phyloP scores from a whole-genome alignment of 129 eudicot species.

The Lactuca sativa region DNA sequence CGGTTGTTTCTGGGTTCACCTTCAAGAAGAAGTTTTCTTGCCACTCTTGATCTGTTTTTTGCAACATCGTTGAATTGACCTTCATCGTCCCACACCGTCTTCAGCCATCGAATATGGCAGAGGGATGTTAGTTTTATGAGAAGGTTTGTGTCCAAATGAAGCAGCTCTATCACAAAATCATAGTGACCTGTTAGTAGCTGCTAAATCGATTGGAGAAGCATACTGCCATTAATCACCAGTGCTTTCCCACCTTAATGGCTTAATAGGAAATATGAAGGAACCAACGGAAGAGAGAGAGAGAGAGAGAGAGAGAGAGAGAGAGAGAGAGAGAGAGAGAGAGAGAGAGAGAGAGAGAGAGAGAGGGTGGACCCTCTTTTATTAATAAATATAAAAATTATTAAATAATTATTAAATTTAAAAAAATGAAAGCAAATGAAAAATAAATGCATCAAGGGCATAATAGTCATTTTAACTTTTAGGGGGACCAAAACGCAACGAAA shows the following conservation, averaged over 20 bases:
- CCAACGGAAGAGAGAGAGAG: conserved; percentile 31
- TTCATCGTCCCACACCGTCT: conserved; percentile 87
- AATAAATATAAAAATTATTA: too few species aligned
- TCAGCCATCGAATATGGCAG: conserved; percentile 72
- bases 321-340: too few species aligned
- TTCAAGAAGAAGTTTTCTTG: conserved; percentile 54
- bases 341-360: too few species aligned
- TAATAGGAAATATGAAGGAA: conserved; percentile 54
- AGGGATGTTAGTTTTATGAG: conserved; percentile 82
- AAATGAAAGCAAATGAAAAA: too few species aligned
- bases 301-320: too few species aligned
- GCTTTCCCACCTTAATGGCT: conserved; percentile 92
- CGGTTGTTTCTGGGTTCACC: conserved; percentile 50
- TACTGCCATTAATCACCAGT: conserved; percentile 99
- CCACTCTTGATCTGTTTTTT: conserved; percentile 63
- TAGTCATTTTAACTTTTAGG: too few species aligned
- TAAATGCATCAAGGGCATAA: too few species aligned
- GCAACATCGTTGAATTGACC: conserved; percentile 53
- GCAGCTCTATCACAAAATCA: conserved; percentile 74
- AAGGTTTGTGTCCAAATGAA: conserved; percentile 74
- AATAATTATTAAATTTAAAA: too few species aligned
- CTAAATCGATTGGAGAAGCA: conserved; percentile 83
- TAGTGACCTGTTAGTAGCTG: conserved; percentile 90
- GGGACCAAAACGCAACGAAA: too few species aligned
- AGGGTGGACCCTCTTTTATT: too few species aligned